Percentiles rank a stretch among this genome's conserved stretches.
phyloP scores from a whole-genome alignment of 2,329 filamentous ascomycete genomes.

The Sporothrix inflata region DNA sequence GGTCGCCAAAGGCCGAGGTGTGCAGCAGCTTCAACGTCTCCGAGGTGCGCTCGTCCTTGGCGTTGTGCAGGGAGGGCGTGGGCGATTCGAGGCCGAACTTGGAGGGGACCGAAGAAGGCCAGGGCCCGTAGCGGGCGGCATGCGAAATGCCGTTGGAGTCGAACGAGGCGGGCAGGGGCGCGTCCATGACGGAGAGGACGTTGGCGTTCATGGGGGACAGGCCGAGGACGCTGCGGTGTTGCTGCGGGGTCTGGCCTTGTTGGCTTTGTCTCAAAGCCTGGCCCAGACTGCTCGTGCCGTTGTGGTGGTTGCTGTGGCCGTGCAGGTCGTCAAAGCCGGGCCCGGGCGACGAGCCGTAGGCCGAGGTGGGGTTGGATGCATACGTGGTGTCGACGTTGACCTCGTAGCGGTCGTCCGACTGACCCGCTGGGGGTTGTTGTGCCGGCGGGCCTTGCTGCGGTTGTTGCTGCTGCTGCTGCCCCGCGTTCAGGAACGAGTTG shows the following conservation, averaged over 20 bases:
- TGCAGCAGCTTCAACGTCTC: constrained; percentile 67
- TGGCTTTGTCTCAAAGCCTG: constrained; percentile 55
- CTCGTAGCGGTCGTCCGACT: constrained; percentile 56
- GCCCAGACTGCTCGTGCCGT: constrained; percentile 42
- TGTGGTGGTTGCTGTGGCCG: not conserved
- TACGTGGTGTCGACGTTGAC: constrained; percentile 63
- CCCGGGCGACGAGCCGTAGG: constrained; percentile 77
- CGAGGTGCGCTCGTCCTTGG: constrained; percentile 62
- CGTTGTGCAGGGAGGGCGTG: constrained; percentile 70
- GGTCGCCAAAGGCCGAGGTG: constrained; percentile 70
- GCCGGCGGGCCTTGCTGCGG: too few relatives aligned
- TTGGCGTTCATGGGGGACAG: constrained; percentile 75
- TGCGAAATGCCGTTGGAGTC: constrained; percentile 95
- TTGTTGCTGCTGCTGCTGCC: constrained; percentile 50
- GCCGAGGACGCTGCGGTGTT: constrained; percentile 65
- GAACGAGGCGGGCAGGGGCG: constrained; percentile 89
- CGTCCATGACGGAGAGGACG: constrained; percentile 86
- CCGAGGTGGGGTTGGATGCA: constrained; percentile 58
- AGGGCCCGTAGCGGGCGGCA: constrained; percentile 84
- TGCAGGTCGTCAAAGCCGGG: constrained; percentile 1
- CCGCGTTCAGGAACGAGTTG: constrained; percentile 64
- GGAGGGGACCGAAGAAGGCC: constrained; percentile 89
- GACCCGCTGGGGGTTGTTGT: constrained; percentile 42
- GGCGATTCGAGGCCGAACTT: constrained; percentile 89
- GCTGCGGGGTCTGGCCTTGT: constrained; percentile 12